phyloP scores from a whole-genome alignment of 805 yeast species.

The Teunomyces gatunensis region DNA sequence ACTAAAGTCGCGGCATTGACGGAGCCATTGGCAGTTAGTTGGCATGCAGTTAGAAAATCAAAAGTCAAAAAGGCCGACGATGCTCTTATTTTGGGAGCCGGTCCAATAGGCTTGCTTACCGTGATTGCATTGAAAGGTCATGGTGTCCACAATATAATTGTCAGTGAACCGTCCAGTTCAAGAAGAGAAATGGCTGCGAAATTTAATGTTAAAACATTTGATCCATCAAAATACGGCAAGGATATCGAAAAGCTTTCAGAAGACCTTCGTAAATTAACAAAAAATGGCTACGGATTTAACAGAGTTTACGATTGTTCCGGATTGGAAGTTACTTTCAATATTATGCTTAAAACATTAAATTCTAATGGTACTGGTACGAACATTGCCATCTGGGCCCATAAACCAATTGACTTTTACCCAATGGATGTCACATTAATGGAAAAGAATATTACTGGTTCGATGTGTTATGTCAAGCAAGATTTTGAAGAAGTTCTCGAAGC shows the following conservation, averaged over 20 bases:
- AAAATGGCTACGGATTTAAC: not conserved
- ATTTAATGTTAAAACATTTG: conserved; percentile 1
- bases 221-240: conserved; percentile 1
- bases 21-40: conserved; percentile 5
- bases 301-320: conserved; percentile 4
- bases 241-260: not conserved
- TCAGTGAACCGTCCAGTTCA: not conserved
- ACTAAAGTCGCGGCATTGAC: conserved; percentile 2
- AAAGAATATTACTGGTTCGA: conserved; percentile 2
- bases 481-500: conserved; percentile 5
- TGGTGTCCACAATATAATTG: not conserved
- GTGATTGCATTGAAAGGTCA: conserved; percentile 3
- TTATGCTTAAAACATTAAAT: not conserved
- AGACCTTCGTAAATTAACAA: not conserved
- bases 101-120: conserved; percentile 4
- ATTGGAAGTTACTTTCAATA: conserved; percentile 1
- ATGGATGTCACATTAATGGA: conserved; percentile 6
- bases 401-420: not conserved
- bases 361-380: conserved; percentile 5
- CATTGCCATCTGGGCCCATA: conserved; percentile 5
- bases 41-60: conserved; percentile 3
- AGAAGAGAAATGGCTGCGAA: conserved; percentile 5
- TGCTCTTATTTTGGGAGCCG: conserved; percentile 4
- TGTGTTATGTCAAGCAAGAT: conserved; percentile 4
- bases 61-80: not conserved